A percentile compares a stretch with the other conserved stretches of the same genome.
phyloP scores from a whole-genome alignment of 1,139 yeast genomes.

The Tardiomyces depauwii region DNA sequence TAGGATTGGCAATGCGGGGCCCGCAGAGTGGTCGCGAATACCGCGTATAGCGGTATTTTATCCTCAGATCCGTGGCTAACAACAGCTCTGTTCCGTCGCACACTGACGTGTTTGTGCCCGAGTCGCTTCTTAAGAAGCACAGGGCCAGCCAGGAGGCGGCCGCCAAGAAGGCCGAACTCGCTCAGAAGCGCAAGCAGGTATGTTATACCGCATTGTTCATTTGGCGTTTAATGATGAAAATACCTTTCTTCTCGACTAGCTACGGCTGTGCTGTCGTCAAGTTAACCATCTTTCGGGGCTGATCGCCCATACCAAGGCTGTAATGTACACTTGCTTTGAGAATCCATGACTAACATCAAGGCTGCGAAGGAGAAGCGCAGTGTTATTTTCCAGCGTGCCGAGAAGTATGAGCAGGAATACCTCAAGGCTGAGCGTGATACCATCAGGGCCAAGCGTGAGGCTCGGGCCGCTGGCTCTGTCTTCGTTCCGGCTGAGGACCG shows the following conservation, averaged over 20 bases:
- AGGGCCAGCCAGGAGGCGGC: conserved; percentile 73
- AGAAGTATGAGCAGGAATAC: conserved; percentile 94
- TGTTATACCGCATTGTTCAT: conserved; percentile 24
- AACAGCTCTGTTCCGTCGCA: conserved; percentile 4
- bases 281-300: conserved; percentile 99
- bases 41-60: not conserved
- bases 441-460: conserved; percentile 84
- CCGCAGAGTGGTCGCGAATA: not conserved
- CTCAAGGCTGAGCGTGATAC: conserved; percentile 82
- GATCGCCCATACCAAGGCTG: conserved; percentile 29
- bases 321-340: not conserved
- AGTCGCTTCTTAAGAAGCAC: conserved; percentile 86
- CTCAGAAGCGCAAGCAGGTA: conserved; percentile 79
- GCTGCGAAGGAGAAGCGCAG: conserved; percentile 53
- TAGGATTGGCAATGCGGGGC: not conserved
- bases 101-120: conserved; percentile 47
- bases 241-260: conserved; percentile 21
- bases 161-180: conserved; percentile 63
- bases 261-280: conserved; percentile 72
- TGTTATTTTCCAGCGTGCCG: conserved; percentile 90
- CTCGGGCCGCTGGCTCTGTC: conserved; percentile 78
- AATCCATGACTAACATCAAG: conserved; percentile 5
- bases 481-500: conserved; percentile 93
- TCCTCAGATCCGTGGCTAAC: not conserved
- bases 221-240: conserved; percentile 7